Conservation (phyloP, 2,329 filamentous ascomycete genomes). For the Capronia coronata region DNA sequence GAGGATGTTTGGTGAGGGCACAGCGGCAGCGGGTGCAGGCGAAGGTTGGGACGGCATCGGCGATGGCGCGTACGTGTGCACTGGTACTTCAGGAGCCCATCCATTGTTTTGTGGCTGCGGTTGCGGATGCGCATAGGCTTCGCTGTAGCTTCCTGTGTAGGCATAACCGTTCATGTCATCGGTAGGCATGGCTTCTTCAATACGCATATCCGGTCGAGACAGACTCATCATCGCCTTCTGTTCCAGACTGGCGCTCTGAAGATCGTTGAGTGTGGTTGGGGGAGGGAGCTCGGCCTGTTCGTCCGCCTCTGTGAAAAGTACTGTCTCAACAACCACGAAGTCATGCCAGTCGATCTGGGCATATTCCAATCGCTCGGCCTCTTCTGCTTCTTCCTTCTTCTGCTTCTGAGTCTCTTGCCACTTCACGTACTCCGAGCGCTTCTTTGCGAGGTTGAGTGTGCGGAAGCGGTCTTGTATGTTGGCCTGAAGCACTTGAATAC, state of each 20-base stretch:
- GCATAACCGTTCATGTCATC: conserved; percentile 55
- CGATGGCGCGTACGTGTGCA: conserved; percentile 30
- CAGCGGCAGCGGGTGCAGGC: conserved; percentile 31
- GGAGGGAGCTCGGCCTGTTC: conserved; percentile 80
- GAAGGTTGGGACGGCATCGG: conserved; percentile 31
- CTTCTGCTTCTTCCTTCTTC: conserved; percentile 80
- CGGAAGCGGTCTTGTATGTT: conserved; percentile 75
- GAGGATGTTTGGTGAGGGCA: conserved; percentile 37
- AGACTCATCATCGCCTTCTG: conserved; percentile 90
- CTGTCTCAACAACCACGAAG: conserved; percentile 91
- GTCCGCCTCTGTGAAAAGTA: conserved; percentile 83
- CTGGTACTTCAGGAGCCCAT: conserved; percentile 33
- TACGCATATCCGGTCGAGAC: conserved; percentile 65
- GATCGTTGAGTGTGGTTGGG: conserved; percentile 79
- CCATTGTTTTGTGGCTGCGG: conserved; percentile 34
- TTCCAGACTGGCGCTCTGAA: conserved; percentile 90
- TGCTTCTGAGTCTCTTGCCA: conserved; percentile 77
- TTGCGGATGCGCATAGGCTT: conserved; percentile 38
- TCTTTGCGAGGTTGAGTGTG: conserved; percentile 70
- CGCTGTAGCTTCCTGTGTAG: conserved; percentile 35
- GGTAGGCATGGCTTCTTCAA: conserved; percentile 91
- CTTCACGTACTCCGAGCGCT: conserved; percentile 80
- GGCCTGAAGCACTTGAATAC: conserved; percentile 63
- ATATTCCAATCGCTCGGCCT: conserved; percentile 69
- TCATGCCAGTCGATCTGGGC: conserved; percentile 97